Conservation (phyloP, 495 filamentous ascomycete species). For the Xylaria flabelliformis region DNA sequence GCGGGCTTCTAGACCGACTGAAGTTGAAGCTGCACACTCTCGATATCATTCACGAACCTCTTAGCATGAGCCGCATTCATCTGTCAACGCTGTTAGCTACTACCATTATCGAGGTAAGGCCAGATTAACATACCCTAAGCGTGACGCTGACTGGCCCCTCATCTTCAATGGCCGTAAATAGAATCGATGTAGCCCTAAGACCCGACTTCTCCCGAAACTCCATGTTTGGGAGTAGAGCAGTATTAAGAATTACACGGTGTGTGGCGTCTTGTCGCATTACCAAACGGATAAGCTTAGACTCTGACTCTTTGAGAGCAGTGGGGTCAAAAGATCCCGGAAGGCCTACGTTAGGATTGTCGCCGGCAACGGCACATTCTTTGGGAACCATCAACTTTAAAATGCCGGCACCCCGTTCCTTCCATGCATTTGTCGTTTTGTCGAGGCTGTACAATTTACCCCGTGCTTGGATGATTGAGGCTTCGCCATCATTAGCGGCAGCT, state of each 20-base stretch:
- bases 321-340: constrained; percentile 54
- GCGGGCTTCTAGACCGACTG: constrained; percentile 37
- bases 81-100: constrained; percentile 35
- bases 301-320: constrained; percentile 54
- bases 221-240: constrained; percentile 74
- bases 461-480: constrained; percentile 70
- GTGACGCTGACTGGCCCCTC: constrained; percentile 65
- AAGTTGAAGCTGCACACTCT: constrained; percentile 49
- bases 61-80: constrained; percentile 55
- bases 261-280: constrained; percentile 89
- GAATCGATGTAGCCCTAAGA: constrained; percentile 59
- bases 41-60: constrained; percentile 47
- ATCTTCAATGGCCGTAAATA: constrained; percentile 66
- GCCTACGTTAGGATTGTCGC: constrained; percentile 53
- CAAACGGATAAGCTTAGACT: constrained; percentile 65
- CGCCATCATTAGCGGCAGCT: constrained; percentile 65
- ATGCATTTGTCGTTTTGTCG: constrained; percentile 62
- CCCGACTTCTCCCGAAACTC: constrained; percentile 72
- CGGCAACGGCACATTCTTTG: constrained; percentile 46
- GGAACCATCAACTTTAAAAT: constrained; percentile 84
- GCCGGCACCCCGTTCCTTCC: constrained; percentile 87
- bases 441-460: constrained; percentile 80
- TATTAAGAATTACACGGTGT: constrained; percentile 86
- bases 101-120: neutral
- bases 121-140: constrained; percentile 67